A percentile compares a stretch with the other conserved stretches of the same genome.
phyloP scores from a whole-genome alignment of 176 grass and related monocot species.

The Eleusine indica region DNA sequence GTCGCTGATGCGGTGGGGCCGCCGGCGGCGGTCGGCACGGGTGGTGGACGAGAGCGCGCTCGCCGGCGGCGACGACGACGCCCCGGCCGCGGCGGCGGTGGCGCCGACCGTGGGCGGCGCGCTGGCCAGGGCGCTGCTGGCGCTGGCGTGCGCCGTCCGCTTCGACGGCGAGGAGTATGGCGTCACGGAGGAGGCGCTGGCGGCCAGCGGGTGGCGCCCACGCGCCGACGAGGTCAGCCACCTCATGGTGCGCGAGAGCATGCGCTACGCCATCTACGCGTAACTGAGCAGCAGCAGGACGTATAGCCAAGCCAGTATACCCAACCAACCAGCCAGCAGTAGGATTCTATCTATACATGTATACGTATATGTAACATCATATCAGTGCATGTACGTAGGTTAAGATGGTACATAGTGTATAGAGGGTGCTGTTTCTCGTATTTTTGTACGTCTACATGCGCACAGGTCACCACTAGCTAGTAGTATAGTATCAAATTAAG shows the following conservation, averaged over 20 bases:
- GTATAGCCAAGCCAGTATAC: conserved; percentile 22
- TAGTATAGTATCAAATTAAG: not conserved
- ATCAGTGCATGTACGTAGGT: not conserved
- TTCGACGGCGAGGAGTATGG: conserved; percentile 48
- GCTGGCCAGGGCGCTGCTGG: conserved; percentile 56
- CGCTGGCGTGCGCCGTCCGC: conserved; percentile 50
- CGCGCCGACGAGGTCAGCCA: conserved; percentile 68
- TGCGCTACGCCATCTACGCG: conserved; percentile 77
- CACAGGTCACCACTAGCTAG: not conserved
- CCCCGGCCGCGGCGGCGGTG: not conserved
- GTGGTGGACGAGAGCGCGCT: conserved; percentile 66
- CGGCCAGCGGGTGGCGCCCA: conserved; percentile 48
- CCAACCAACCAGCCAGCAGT: too few species aligned
- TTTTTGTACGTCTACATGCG: not conserved
- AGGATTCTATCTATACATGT: not conserved
- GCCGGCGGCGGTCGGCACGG: conserved; percentile 40
- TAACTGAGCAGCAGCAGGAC: conserved; percentile 16
- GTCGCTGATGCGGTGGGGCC: conserved; percentile 41
- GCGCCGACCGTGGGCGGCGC: conserved; percentile 26
- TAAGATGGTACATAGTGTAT: conserved; percentile 1
- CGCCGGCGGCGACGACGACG: not conserved
- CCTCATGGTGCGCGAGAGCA: conserved; percentile 77
- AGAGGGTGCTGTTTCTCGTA: conserved; percentile 8
- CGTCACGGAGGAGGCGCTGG: conserved; percentile 51
- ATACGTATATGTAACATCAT: too few species aligned